These are phyloP conservation scores for Suhomyces bokatorum DNA, from an alignment of 1,139 yeast genomes.

Conservation along the genomic window DNA sequence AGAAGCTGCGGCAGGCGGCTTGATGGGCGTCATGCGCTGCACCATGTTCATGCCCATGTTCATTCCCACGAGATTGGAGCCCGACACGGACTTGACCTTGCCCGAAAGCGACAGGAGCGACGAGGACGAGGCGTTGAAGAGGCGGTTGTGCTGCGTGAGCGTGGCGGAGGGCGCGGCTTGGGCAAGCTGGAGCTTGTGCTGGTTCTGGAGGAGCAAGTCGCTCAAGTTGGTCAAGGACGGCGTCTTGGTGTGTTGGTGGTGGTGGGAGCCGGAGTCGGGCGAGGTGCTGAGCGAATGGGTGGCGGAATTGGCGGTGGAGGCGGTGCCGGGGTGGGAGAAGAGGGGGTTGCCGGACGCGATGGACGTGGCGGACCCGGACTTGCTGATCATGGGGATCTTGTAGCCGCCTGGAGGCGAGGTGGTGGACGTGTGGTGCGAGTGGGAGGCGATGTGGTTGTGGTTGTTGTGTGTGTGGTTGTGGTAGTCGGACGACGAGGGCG, in stretches of 20 bases:
- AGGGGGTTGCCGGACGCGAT: slow-evolving; percentile 24
- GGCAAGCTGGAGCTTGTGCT: slow-evolving; percentile 16
- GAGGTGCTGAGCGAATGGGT: slow-evolving; percentile 35
- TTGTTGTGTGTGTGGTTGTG: not conserved
- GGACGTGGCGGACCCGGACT: slow-evolving; percentile 17
- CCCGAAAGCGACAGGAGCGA: slow-evolving; percentile 31
- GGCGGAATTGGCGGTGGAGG: slow-evolving; percentile 25
- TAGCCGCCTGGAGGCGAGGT: slow-evolving; percentile 7
- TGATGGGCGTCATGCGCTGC: slow-evolving; percentile 45
- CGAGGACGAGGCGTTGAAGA: slow-evolving; percentile 27
- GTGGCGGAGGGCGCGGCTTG: slow-evolving; percentile 8
- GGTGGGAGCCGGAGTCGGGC: slow-evolving; percentile 27
- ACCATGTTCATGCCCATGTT: slow-evolving; percentile 16
- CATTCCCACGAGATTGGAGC: slow-evolving; percentile 23
- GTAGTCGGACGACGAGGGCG: slow-evolving; percentile 1
- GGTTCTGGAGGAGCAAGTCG: slow-evolving; percentile 30
- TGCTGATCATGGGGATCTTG: slow-evolving; percentile 8
- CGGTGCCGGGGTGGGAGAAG: slow-evolving; percentile 20
- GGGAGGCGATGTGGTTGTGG: not conserved
- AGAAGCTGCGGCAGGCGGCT: slow-evolving; percentile 18
- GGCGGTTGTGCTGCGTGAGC: slow-evolving; percentile 16
- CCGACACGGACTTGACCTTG: slow-evolving; percentile 22
- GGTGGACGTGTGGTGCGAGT: slow-evolving; percentile 6
- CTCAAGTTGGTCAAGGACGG: slow-evolving; percentile 33
- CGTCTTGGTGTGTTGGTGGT: slow-evolving; percentile 6